Conservation (phyloP, 2,329 filamentous ascomycete genomes). For the Exophiala bonariae region DNA sequence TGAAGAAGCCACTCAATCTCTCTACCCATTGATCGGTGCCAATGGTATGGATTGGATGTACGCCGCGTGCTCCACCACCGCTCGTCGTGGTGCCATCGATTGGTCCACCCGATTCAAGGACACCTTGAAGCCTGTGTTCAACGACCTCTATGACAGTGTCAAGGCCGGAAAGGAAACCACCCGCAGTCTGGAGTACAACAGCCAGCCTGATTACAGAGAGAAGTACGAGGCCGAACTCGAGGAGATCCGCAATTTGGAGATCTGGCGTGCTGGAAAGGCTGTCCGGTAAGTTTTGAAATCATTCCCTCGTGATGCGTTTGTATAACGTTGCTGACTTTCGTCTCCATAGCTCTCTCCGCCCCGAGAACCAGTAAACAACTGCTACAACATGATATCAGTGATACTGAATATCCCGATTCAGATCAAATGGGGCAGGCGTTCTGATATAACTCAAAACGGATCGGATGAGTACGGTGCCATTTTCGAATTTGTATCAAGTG, state of each 20-base stretch:
- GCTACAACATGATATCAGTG: too few species aligned
- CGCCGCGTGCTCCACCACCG: conserved; percentile 98
- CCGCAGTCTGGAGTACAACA: conserved; percentile 96
- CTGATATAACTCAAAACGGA: neutral
- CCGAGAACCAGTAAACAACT: conserved; percentile 67
- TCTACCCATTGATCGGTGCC: conserved; percentile 95
- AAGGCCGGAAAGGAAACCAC: conserved; percentile 89
- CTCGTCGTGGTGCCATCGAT: conserved; percentile 97
- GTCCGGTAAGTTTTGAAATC: conserved; percentile 65
- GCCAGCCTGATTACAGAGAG: conserved; percentile 91
- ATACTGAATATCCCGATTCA: too few species aligned
- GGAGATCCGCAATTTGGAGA: conserved; percentile 97
- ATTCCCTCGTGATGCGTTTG: conserved; percentile 12
- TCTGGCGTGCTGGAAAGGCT: conserved; percentile 98
- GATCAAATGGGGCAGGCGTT: conserved; percentile 12
- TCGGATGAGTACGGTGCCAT: too few species aligned
- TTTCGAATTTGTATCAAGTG: too few species aligned
- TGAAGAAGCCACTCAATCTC: conserved; percentile 96
- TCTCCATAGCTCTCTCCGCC: conserved; percentile 66
- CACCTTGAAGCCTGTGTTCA: conserved; percentile 97
- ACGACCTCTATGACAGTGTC: conserved; percentile 92
- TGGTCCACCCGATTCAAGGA: conserved; percentile 98
- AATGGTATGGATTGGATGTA: conserved; percentile 99
- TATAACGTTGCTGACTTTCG: neutral
- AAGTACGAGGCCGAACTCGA: conserved; percentile 98